Evolutionary conservation across 768 basidiomycete species (phyloP).

Genomic region (Serendipita sp.): DNA sequence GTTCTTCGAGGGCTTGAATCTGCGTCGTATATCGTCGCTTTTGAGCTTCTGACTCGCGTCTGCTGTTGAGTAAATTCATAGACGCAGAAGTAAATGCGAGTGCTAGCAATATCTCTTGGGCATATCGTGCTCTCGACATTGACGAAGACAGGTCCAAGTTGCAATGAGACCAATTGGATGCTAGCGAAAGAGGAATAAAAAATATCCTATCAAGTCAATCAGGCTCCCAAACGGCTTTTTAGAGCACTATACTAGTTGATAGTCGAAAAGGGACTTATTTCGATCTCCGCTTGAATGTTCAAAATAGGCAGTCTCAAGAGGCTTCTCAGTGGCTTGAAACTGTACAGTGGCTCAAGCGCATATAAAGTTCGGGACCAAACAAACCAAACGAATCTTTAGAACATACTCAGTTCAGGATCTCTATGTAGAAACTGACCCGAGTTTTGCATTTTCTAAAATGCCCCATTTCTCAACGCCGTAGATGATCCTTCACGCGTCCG

Average conservation of each 20-base stretch:
- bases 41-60: background rate
- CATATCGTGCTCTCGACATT: background rate
- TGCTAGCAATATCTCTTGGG: background rate
- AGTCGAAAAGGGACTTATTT: background rate
- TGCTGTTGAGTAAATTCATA: background rate
- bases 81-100: background rate
- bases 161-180: background rate
- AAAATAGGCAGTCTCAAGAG: background rate
- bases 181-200: no score
- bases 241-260: background rate
- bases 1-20: background rate
- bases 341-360: background rate
- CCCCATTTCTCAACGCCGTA: constrained; percentile 6
- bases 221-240: no score
- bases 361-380: background rate
- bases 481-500: constrained; percentile 6
- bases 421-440: constrained; percentile 7
- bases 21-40: background rate
- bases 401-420: constrained; percentile 8
- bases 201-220: no score
- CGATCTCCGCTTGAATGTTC: background rate
- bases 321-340: constrained; percentile 2
- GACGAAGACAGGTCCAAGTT: background rate
- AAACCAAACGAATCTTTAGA: background rate
- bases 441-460: constrained; percentile 5